These are phyloP conservation scores for Apophysomyces trapeziformis DNA, from an alignment of 371 early-diverging fungal genomes.

Conservation along the genomic window DNA sequence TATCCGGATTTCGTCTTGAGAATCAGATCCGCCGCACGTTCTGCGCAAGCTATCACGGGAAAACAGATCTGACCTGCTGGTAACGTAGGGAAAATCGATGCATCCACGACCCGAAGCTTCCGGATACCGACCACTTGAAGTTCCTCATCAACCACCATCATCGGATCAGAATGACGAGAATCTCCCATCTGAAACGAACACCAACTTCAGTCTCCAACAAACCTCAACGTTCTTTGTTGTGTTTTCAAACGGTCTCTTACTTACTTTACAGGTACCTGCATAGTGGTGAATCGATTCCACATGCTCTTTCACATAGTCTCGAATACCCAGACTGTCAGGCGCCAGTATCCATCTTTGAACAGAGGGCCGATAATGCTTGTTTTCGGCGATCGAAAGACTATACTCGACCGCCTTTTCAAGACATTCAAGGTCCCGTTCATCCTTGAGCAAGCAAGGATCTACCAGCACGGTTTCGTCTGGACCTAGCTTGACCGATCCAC, in stretches of 20 bases:
- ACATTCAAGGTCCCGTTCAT: constrained; percentile 26
- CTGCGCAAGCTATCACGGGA: constrained; percentile 35
- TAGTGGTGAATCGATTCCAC: constrained; percentile 43
- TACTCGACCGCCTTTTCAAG: constrained; percentile 22
- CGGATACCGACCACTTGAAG: constrained; percentile 46
- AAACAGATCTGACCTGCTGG: constrained; percentile 37
- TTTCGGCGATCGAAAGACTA: constrained; percentile 20
- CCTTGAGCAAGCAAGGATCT: constrained; percentile 22
- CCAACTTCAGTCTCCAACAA: too few relatives aligned
- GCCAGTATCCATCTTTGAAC: constrained; percentile 23
- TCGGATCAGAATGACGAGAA: constrained; percentile 9
- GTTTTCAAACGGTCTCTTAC: neutral
- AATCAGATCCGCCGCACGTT: constrained; percentile 30
- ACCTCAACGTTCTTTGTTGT: too few relatives aligned
- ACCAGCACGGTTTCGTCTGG: neutral
- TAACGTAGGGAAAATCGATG: constrained; percentile 48
- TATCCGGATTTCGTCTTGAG: constrained; percentile 7
- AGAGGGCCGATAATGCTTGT: constrained; percentile 17
- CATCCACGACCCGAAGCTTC: constrained; percentile 52
- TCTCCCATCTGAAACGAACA: neutral
- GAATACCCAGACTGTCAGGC: constrained; percentile 11
- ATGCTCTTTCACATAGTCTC: constrained; percentile 26
- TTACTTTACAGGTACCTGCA: constrained; percentile 49
- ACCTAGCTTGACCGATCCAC: constrained; percentile 20
- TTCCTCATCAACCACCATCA: constrained; percentile 40